Evolutionary conservation across 345 rosid genomes (phyloP).

Genomic region (Citrus unshiu): DNA sequence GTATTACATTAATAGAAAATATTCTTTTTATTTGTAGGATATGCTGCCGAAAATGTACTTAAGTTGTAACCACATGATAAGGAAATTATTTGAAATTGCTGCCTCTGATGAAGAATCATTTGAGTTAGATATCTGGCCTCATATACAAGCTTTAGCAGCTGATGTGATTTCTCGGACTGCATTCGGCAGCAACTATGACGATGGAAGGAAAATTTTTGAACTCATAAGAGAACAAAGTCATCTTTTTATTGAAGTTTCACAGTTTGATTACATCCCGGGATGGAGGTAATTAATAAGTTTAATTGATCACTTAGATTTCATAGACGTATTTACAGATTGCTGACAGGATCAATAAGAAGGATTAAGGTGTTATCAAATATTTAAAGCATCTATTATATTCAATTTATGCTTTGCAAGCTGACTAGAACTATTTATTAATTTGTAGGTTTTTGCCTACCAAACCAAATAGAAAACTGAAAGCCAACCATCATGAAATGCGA

Average conservation of each 20-base stretch:
- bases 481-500: slow-evolving; percentile 28
- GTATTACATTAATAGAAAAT: not conserved
- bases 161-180: slow-evolving; percentile 24
- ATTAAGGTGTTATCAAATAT: too few relatives aligned
- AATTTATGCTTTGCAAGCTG: not conserved
- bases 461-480: slow-evolving; percentile 36
- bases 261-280: slow-evolving; percentile 30
- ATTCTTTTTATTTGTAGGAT: slow-evolving; percentile 8
- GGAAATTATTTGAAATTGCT: not conserved
- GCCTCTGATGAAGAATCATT: not conserved
- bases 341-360: too few relatives aligned
- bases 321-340: too few relatives aligned
- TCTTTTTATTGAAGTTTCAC: not conserved
- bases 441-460: slow-evolving; percentile 45
- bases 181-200: slow-evolving; percentile 44
- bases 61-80: slow-evolving; percentile 29
- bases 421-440: not conserved
- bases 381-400: too few relatives aligned
- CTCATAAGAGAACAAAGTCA: slow-evolving; percentile 23
- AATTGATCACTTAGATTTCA: not conserved
- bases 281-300: slow-evolving; percentile 29
- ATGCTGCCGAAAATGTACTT: slow-evolving; percentile 28
- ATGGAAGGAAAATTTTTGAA: slow-evolving; percentile 40
- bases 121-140: not conserved
- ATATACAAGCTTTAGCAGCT: not conserved